phyloP scores from a whole-genome alignment of 352 stramenopile species.

The Saprolegnia diclina region DNA sequence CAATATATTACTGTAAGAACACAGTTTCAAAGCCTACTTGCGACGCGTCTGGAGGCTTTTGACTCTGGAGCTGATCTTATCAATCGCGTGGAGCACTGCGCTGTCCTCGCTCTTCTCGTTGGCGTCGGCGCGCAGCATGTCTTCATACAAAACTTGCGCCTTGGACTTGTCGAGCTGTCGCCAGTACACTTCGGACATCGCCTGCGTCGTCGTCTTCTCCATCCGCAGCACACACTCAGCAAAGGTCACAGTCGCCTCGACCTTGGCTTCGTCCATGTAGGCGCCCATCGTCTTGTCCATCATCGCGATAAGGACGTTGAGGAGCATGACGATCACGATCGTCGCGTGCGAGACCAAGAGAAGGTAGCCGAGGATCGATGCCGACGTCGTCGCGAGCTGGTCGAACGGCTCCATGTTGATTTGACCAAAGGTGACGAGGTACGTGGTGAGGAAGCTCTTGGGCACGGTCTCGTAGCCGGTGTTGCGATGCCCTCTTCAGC shows the following conservation, averaged over 20 bases:
- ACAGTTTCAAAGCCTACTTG: too few species aligned
- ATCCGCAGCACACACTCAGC: conserved; percentile 3
- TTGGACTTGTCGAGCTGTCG: too few species aligned
- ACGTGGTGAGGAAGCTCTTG: neutral
- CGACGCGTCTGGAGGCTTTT: too few species aligned
- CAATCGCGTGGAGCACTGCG: too few species aligned
- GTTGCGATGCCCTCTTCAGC: too few species aligned
- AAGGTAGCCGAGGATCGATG: neutral
- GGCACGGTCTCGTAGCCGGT: neutral
- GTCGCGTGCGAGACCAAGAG: neutral
- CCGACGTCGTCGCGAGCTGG: neutral
- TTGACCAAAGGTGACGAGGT: conserved; percentile 1
- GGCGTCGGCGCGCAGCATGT: too few species aligned
- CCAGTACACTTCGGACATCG: too few species aligned
- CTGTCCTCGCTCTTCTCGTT: too few species aligned
- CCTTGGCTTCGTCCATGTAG: conserved; percentile 3
- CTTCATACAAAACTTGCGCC: too few species aligned
- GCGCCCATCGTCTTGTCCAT: conserved; percentile 16
- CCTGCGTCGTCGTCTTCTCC: neutral
- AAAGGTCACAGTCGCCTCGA: neutral
- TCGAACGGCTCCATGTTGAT: neutral
- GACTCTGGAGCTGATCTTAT: too few species aligned
- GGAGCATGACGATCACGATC: conserved; percentile 14
- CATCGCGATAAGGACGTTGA: conserved; percentile 16
- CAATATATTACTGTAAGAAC: too few species aligned